Conservation (phyloP, 768 basidiomycete genomes). For the Podaxis sp. region DNA sequence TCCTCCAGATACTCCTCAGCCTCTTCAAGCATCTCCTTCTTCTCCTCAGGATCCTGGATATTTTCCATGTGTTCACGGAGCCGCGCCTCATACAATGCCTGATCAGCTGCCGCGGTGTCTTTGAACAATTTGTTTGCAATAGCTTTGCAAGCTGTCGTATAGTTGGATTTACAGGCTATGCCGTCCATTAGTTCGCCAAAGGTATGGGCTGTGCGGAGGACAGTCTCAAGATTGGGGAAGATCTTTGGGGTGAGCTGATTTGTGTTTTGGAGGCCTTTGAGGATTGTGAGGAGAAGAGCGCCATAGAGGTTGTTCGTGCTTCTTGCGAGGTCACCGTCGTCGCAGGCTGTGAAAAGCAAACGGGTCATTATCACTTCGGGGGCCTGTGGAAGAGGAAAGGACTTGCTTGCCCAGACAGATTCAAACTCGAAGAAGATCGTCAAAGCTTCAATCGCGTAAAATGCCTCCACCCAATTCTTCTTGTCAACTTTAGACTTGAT, state of each 20-base stretch:
- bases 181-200: slow-evolving; percentile 28
- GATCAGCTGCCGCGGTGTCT: slow-evolving; percentile 27
- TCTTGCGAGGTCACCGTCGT: slow-evolving; percentile 31
- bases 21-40: slow-evolving; percentile 18
- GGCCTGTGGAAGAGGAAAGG: background rate
- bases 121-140: slow-evolving; percentile 33
- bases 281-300: slow-evolving; percentile 30
- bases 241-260: slow-evolving; percentile 27
- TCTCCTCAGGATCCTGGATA: slow-evolving; percentile 24
- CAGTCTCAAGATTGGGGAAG: slow-evolving; percentile 32
- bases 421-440: slow-evolving; percentile 32
- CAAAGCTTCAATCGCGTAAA: slow-evolving; percentile 32
- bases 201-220: slow-evolving; percentile 27
- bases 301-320: slow-evolving; percentile 35
- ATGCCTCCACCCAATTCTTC: slow-evolving; percentile 34
- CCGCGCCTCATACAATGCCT: slow-evolving; percentile 28
- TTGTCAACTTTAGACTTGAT: slow-evolving; percentile 31
- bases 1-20: slow-evolving; percentile 22
- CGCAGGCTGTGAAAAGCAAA: slow-evolving; percentile 26
- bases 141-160: slow-evolving; percentile 32
- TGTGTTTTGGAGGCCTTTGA: slow-evolving; percentile 31
- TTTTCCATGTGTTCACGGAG: slow-evolving; percentile 30
- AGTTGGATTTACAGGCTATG: slow-evolving; percentile 24
- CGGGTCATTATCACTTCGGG: background rate
- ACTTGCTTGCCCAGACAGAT: slow-evolving; percentile 32